Percentiles rank a stretch among this genome's conserved stretches.
phyloP scores from a whole-genome alignment of 345 rosid genomes.

The Sisymbrium altissimum region DNA sequence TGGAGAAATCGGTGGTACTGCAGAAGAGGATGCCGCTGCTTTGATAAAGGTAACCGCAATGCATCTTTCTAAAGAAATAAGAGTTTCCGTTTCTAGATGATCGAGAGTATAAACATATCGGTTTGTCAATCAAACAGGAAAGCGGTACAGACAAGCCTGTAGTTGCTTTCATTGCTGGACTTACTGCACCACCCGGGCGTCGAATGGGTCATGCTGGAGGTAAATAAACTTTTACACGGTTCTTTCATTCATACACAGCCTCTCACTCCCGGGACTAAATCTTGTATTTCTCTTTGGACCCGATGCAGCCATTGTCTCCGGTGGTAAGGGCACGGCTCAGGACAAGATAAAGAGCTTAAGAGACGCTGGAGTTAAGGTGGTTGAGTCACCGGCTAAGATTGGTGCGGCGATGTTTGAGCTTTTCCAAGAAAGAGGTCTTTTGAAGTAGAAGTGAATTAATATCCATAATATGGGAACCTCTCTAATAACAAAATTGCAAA shows the following conservation, averaged over 20 bases:
- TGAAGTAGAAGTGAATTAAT: slow-evolving; percentile 12
- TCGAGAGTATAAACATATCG: neutral
- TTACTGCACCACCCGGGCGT: slow-evolving; percentile 96
- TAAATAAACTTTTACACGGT: slow-evolving; percentile 23
- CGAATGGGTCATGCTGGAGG: slow-evolving; percentile 99
- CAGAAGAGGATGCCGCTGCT: slow-evolving; percentile 97
- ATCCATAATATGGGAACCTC: neutral
- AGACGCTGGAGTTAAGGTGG: slow-evolving; percentile 92
- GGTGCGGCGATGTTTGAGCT: slow-evolving; percentile 73
- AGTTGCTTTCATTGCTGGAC: slow-evolving; percentile 97
- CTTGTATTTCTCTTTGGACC: neutral
- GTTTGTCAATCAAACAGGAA: slow-evolving; percentile 53
- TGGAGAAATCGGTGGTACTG: slow-evolving; percentile 98
- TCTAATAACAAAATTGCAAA: slow-evolving; percentile 4
- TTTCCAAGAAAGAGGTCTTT: slow-evolving; percentile 77
- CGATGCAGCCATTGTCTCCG: slow-evolving; percentile 84
- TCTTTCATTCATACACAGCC: neutral
- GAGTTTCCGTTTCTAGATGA: neutral
- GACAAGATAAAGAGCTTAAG: slow-evolving; percentile 76
- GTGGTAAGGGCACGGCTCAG: slow-evolving; percentile 97
- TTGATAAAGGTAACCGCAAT: slow-evolving; percentile 57
- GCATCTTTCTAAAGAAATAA: neutral
- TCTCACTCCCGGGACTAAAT: neutral
- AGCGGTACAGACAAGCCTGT: slow-evolving; percentile 92
- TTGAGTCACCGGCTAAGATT: slow-evolving; percentile 92